Base-by-base conservation (phyloP, 2,329 filamentous ascomycete genomes). In the Colletotrichum limetticola region DNA sequence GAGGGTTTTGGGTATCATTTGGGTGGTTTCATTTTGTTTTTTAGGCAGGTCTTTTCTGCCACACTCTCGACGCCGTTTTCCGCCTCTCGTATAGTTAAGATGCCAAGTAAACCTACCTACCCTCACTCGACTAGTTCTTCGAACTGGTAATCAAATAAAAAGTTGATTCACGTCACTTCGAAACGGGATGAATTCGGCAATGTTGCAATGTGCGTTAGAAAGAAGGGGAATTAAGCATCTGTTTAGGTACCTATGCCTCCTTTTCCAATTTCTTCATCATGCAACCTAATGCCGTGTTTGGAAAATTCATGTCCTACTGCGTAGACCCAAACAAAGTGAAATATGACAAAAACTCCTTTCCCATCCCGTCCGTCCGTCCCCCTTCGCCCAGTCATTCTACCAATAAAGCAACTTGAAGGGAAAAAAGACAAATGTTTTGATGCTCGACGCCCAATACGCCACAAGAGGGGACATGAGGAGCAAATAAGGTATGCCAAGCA, bases 191-290 rank as follows among this genome's bases (percentile, higher is more conserved):
- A 9, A 19, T 49, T 49, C 7, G 7, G 6, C 9, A 12, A 64
- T 8, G 22, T 22, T 19, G 35, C 24, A 14, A 52, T 19, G 8
- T 11, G 22, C 5, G 24, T 35, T n/a, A 12, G 4, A 32, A 32
- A 24, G 35, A 32, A 22, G 55, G 5, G 14, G 37, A 14, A 8
- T 6, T 19, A 37, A 7, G 32, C 53, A 37, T 30, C n/a, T 59
- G 53, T 32, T 52, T 5, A 26, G 52, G 30, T 56, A 46, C n/a
- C 28, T 19, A 56, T 64, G 59, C 32, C 42, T 22, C 32, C 55
- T 19, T 59, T 32, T 55, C 42, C 59, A 72, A 60, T 35, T 42
- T 72, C 22, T 61, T 58, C 57, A n/a, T 56, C 37, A 62, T 58
- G 26, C 37, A 42, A 19, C 37, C 37, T 49, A n/a, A 22, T 49